Conservation (phyloP, 208 protist species). For the Ichthyophonus hoferi region DNA sequence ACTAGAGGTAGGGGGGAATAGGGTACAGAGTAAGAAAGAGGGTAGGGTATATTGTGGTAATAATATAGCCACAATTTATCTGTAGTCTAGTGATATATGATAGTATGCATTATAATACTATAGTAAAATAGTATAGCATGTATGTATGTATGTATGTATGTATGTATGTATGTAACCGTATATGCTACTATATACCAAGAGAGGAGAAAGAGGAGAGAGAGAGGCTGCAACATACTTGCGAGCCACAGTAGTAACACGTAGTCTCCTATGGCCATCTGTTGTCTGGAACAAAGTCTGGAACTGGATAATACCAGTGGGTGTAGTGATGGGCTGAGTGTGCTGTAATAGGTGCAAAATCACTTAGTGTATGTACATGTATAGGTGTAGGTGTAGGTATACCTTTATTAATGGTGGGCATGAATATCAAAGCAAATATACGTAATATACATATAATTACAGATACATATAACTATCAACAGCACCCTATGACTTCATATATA, state of each 20-base stretch:
- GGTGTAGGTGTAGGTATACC: no score
- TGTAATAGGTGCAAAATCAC: no score
- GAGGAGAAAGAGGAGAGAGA: not conserved
- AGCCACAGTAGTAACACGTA: slow-evolving; percentile 78
- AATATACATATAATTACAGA: no score
- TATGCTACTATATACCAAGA: not conserved
- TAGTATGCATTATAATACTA: no score
- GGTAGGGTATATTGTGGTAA: slow-evolving; percentile 59
- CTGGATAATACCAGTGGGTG: slow-evolving; percentile 66
- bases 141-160: not conserved
- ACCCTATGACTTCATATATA: no score
- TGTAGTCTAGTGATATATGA: no score
- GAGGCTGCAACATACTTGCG: slow-evolving; percentile 5
- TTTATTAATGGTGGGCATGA: no score
- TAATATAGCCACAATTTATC: no score
- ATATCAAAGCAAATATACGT: no score
- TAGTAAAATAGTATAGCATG: no score
- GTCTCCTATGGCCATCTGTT: slow-evolving; percentile 60
- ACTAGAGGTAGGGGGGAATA: slow-evolving; percentile 53
- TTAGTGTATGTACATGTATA: no score
- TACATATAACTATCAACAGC: no score
- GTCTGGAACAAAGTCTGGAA: slow-evolving; percentile 91
- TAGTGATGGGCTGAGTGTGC: slow-evolving; percentile 3
- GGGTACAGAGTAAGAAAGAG: slow-evolving; percentile 51
- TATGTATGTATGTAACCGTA: not conserved